A percentile compares a stretch with the other conserved stretches of the same genome.
These are phyloP conservation scores for Candida quercuum DNA, from an alignment of 805 yeast species.

Conservation along the genomic window DNA sequence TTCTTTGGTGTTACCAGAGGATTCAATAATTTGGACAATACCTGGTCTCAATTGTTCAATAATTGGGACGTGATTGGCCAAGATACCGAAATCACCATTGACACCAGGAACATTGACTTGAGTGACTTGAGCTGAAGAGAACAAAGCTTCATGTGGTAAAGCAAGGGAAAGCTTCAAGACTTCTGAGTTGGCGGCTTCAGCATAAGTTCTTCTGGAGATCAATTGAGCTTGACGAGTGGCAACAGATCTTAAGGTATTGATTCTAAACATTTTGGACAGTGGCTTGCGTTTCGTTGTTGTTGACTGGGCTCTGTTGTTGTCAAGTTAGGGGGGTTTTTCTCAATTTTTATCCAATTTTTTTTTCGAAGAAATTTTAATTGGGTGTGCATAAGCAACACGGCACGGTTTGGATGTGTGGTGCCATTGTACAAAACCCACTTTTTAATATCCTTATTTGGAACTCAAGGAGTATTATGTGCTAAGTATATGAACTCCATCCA, in stretches of 20 bases:
- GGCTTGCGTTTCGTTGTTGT: neutral
- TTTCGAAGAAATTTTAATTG: slow-evolving; percentile 1
- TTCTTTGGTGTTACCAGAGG: slow-evolving; percentile 65
- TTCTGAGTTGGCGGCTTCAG: slow-evolving; percentile 73
- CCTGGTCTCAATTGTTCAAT: slow-evolving; percentile 97
- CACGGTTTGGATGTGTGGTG: neutral
- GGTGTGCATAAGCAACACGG: neutral
- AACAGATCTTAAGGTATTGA: slow-evolving; percentile 20
- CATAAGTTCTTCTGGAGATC: slow-evolving; percentile 77
- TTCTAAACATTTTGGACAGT: slow-evolving; percentile 23
- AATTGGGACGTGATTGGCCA: slow-evolving; percentile 96
- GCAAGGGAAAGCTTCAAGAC: slow-evolving; percentile 84
- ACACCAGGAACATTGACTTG: slow-evolving; percentile 95
- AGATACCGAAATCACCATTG: slow-evolving; percentile 93
- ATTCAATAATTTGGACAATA: slow-evolving; percentile 83
- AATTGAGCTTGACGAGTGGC: slow-evolving; percentile 35
- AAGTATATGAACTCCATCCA: too few species aligned
- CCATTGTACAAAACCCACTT: too few species aligned
- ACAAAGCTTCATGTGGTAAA: slow-evolving; percentile 76
- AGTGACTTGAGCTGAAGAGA: slow-evolving; percentile 39
- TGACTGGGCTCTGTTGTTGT: neutral
- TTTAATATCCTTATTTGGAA: neutral
- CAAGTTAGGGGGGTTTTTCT: slow-evolving; percentile 4
- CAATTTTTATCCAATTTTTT: neutral
- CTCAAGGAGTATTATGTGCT: too few species aligned